Base-by-base conservation (phyloP, 2,329 filamentous ascomycete species). In the Penicillium sp. region DNA sequence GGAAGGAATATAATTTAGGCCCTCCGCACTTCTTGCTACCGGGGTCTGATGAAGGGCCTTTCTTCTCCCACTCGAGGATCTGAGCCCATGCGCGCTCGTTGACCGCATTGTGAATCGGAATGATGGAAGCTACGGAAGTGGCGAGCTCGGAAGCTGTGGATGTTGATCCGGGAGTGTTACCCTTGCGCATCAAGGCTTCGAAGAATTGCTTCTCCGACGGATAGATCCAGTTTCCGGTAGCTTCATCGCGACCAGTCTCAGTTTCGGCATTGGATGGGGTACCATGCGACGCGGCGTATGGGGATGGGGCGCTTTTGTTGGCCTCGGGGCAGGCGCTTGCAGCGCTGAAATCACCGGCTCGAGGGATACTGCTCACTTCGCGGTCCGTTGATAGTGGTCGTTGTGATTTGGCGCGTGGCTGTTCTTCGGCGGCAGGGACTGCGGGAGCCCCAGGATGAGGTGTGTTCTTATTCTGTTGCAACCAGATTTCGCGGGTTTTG, bases 121-220 rank as follows among this genome's bases (percentile, higher is more conserved):
- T 91, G 29, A 97, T 91, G 29, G 88, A 88, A 63, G 82, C 85
- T 86, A 96, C 96, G 71, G 95, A 90, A 5, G 79, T 75, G 0
- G 81, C 82, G 12, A 76, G 58, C 49, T 74, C 72, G 2, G 66
- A 65, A 3, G 72, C 62, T 7, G 70, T 70, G 16, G 63, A 57
- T 2, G 69, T 63, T 7, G 72, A 72, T 78, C 75, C 27, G 81
- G 70, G 84, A 53, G 84, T 82, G 74, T 90, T 83, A 72, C 89
- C 87, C 72, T 99, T 99, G 66, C 92, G 86, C 76, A 87, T 83
- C 83, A 99, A 92, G 37, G 93, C 93, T 40, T 95, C 88, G 74
- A 97, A 97, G 77, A 99, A 99, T 84, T 96, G 95, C 65, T 88
- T 87, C 70, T 97, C 92, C 0, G 88, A 93, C 0, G 93, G 93